A percentile compares a stretch with the other conserved stretches of the same genome.
These are phyloP conservation scores for Cutaneotrichosporon cutaneum DNA, from an alignment of 1,284 basidiomycete genomes.

Conservation along the genomic window DNA sequence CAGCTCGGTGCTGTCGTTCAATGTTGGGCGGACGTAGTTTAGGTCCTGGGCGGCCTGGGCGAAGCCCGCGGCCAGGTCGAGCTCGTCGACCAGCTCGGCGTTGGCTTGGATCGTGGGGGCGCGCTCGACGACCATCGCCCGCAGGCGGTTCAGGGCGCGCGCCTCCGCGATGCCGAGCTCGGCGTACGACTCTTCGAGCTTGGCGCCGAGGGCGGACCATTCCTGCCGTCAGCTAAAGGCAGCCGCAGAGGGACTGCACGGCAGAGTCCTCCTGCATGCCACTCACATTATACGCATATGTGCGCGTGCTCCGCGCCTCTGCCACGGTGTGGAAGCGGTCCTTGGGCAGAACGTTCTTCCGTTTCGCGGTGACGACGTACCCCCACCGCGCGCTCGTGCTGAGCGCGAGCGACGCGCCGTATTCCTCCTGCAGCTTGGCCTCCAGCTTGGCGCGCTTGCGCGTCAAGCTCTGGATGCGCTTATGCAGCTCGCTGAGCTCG, in stretches of 20 bases:
- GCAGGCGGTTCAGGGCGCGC: constrained; percentile 67
- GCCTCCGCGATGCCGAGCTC: constrained; percentile 64
- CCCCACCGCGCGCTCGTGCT: constrained; percentile 13
- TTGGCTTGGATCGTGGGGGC: constrained; percentile 66
- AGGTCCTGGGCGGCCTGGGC: constrained; percentile 78
- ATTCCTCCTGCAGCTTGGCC: constrained; percentile 46
- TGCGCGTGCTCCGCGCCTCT: constrained; percentile 49
- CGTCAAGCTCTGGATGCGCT: constrained; percentile 24
- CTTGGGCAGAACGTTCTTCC: constrained; percentile 37
- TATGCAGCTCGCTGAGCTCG: constrained; percentile 61
- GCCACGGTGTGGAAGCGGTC: constrained; percentile 31
- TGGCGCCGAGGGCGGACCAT: constrained; percentile 71
- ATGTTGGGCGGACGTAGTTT: constrained; percentile 68
- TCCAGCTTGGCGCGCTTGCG: constrained; percentile 35
- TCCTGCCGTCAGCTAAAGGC: constrained; percentile 16
- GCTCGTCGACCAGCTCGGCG: constrained; percentile 77
- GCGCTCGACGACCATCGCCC: constrained; percentile 66
- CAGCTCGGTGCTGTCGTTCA: constrained; percentile 65
- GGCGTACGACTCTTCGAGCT: constrained; percentile 62
- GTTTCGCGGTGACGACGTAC: constrained; percentile 39
- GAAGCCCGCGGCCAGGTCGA: constrained; percentile 82
- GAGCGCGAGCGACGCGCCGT: constrained; percentile 54
- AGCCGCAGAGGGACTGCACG: too few relatives aligned
- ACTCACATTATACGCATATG: constrained; percentile 67
- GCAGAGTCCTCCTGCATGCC: too few relatives aligned